Evolutionary conservation across 108 stramenopile genomes (phyloP).

Genomic region (Bacterosira constricta): DNA sequence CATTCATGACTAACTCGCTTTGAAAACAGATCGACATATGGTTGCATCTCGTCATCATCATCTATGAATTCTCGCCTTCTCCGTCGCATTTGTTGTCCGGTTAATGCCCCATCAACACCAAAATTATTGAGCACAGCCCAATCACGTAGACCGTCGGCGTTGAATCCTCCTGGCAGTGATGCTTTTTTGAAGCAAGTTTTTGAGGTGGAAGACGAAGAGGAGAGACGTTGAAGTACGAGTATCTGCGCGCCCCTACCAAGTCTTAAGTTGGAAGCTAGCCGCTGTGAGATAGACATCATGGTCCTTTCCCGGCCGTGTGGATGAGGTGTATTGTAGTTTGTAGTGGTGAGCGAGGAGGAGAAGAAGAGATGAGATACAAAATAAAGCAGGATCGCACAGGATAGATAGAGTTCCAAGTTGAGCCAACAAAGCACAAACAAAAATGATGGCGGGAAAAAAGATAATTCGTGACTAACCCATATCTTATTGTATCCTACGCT

Average conservation of each 20-base stretch:
- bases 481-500: no score
- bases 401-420: no score
- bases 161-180: slow-evolving; percentile 42
- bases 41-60: slow-evolving; percentile 6
- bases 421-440: no score
- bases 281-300: neutral
- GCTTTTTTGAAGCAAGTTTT: slow-evolving; percentile 7
- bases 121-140: slow-evolving; percentile 32
- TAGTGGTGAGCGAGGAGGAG: no score
- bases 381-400: no score
- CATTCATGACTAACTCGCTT: slow-evolving; percentile 33
- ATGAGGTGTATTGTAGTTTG: no score
- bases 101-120: slow-evolving; percentile 17
- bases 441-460: no score
- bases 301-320: no score
- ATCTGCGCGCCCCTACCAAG: neutral
- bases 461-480: no score
- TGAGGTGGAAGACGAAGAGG: neutral
- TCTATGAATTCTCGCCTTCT: slow-evolving; percentile 20
- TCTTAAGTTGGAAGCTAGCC: neutral
- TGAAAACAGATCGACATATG: slow-evolving; percentile 50
- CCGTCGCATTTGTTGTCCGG: slow-evolving; percentile 21
- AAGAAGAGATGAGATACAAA: no score
- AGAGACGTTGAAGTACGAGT: neutral
- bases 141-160: slow-evolving; percentile 24